Percentiles rank a stretch among this genome's conserved stretches.
Evolutionary conservation across 2,329 filamentous ascomycete genomes (phyloP).

Genomic region (Didymella glomerata): DNA sequence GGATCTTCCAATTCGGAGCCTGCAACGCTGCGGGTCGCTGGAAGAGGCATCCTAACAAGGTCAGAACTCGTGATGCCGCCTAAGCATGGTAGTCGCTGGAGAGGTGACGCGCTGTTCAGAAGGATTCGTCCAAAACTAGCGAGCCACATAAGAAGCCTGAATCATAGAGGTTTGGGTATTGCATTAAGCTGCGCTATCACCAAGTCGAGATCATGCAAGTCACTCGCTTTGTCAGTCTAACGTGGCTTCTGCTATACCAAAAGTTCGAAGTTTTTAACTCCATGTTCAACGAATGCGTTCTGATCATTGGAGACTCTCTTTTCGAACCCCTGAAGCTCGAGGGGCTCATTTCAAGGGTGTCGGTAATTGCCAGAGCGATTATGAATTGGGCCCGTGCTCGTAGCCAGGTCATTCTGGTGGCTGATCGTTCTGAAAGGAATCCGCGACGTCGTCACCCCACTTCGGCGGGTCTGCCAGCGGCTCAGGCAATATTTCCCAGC

Average conservation of each 20-base stretch:
- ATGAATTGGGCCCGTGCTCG: slow-evolving; percentile 10
- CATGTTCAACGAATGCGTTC: not conserved
- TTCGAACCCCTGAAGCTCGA: not conserved
- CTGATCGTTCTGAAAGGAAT: slow-evolving; percentile 13
- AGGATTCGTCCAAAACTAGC: slow-evolving; percentile 9
- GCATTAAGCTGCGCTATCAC: slow-evolving; percentile 15
- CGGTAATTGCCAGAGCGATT: not conserved
- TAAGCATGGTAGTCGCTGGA: slow-evolving; percentile 20
- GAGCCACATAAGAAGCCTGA: slow-evolving; percentile 12
- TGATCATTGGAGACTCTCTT: not conserved
- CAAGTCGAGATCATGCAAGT: slow-evolving; percentile 14
- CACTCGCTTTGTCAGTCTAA: not conserved
- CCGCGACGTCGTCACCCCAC: slow-evolving; percentile 16
- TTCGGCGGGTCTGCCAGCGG: slow-evolving; percentile 7
- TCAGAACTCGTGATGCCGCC: slow-evolving; percentile 15
- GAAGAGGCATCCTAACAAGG: slow-evolving; percentile 19
- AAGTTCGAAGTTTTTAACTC: not conserved
- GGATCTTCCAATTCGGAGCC: slow-evolving; percentile 3
- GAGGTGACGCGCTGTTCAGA: slow-evolving; percentile 20
- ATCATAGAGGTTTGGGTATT: slow-evolving; percentile 12
- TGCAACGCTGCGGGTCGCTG: slow-evolving; percentile 20
- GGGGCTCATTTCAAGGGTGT: not conserved
- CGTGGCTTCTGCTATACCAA: not conserved
- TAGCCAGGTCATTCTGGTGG: slow-evolving; percentile 18
- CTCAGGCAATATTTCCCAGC: slow-evolving; percentile 12